Conservation (phyloP, 139 green algal genomes). For the Chlamydomonas asymmetrica region DNA sequence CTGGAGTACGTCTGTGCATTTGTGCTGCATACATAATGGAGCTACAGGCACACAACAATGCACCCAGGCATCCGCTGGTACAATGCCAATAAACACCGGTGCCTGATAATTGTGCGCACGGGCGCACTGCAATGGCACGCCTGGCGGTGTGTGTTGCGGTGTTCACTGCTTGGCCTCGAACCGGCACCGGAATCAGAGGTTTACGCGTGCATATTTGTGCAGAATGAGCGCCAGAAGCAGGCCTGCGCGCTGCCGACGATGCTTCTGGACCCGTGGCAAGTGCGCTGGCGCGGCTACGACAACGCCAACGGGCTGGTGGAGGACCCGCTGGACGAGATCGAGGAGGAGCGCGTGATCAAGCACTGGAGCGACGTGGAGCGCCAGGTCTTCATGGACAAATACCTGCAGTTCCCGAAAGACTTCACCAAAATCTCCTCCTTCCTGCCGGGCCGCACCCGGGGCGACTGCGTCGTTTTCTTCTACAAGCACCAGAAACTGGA, state of each 20-base stretch:
- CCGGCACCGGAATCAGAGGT: slow-evolving; percentile 73
- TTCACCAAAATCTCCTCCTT: slow-evolving; percentile 79
- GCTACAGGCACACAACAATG: too few species aligned
- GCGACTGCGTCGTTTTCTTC: slow-evolving; percentile 84
- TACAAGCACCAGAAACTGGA: slow-evolving; percentile 89
- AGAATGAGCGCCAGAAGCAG: slow-evolving; percentile 66
- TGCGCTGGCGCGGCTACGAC: slow-evolving; percentile 46
- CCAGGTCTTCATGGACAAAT: slow-evolving; percentile 87
- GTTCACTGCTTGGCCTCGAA: too few species aligned
- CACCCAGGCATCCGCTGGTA: too few species aligned
- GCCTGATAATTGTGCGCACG: too few species aligned
- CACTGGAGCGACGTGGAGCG: slow-evolving; percentile 81
- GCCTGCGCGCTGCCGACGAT: slow-evolving; percentile 58
- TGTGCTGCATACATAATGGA: too few species aligned
- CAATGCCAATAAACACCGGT: too few species aligned
- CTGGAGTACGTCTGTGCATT: too few species aligned
- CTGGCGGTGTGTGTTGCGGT: too few species aligned
- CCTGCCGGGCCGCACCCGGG: slow-evolving; percentile 71
- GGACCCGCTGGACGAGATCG: slow-evolving; percentile 59
- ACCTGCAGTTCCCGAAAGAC: slow-evolving; percentile 78
- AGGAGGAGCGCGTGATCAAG: slow-evolving; percentile 40
- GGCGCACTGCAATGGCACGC: too few species aligned
- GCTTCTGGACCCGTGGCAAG: slow-evolving; percentile 54
- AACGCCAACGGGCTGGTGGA: slow-evolving; percentile 59
- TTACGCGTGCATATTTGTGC: slow-evolving; percentile 59